phyloP scores from a whole-genome alignment of 768 basidiomycete species.

The Amanita pseudoporphyria region DNA sequence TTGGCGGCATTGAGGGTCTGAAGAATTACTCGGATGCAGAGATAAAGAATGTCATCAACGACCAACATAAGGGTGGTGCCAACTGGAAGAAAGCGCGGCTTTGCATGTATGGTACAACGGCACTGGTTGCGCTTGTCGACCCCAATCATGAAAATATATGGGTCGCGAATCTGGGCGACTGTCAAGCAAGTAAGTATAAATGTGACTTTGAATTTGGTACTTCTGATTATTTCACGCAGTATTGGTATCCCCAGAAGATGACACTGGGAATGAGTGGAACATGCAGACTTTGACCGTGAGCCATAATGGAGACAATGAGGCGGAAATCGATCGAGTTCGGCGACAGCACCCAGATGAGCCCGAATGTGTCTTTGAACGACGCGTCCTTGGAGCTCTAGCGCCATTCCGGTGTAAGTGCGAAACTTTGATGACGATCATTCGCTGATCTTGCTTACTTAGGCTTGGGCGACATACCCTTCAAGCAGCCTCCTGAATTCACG shows the following conservation, averaged over 20 bases:
- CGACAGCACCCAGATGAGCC: constrained; percentile 61
- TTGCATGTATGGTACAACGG: constrained; percentile 76
- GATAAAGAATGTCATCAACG: constrained; percentile 54
- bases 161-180: constrained; percentile 77
- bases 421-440: neutral
- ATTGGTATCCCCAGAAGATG: constrained; percentile 38
- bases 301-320: constrained; percentile 63
- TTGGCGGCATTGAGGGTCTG: constrained; percentile 45
- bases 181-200: constrained; percentile 53
- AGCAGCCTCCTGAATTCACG: constrained; percentile 62
- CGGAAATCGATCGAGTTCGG: constrained; percentile 55
- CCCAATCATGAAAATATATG: constrained; percentile 61
- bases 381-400: constrained; percentile 70
- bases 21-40: constrained; percentile 43
- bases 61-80: constrained; percentile 43
- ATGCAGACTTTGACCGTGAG: constrained; percentile 50
- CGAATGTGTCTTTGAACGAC: constrained; percentile 53
- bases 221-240: constrained; percentile 22
- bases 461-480: constrained; percentile 64
- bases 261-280: constrained; percentile 39
- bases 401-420: constrained; percentile 59
- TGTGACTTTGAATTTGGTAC: constrained; percentile 3
- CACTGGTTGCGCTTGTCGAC: constrained; percentile 63
- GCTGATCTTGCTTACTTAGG: constrained; percentile 26
- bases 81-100: constrained; percentile 59